Conservation (phyloP, 805 yeast species). For the Zygosaccharomyces bisporus region DNA sequence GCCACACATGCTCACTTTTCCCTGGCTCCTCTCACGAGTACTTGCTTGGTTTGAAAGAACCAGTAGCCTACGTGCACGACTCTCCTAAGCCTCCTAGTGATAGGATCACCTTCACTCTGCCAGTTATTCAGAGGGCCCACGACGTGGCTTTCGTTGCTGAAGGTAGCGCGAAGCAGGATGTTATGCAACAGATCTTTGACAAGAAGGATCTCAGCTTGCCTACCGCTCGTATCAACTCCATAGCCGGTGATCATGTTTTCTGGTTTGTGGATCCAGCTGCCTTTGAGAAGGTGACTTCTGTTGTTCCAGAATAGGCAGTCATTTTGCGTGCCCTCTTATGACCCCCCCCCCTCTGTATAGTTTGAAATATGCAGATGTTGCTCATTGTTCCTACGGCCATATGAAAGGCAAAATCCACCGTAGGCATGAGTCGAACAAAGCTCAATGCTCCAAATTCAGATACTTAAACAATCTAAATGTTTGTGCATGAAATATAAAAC, state of each 20-base stretch:
- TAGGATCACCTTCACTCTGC: constrained; percentile 85
- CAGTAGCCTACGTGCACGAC: constrained; percentile 65
- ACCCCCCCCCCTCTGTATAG: too few species aligned
- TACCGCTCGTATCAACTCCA: constrained; percentile 65
- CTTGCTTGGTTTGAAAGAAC: constrained; percentile 47
- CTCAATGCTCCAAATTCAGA: too few species aligned
- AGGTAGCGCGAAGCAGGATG: constrained; percentile 77
- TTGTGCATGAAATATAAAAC: too few species aligned
- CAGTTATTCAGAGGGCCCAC: constrained; percentile 50
- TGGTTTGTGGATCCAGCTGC: constrained; percentile 91
- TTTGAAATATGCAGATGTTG: too few species aligned
- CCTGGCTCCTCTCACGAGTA: constrained; percentile 64
- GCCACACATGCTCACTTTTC: constrained; percentile 90
- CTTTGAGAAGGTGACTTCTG: constrained; percentile 8
- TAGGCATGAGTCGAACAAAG: too few species aligned
- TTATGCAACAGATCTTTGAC: constrained; percentile 67
- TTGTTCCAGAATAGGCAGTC: not conserved
- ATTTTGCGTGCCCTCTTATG: too few species aligned
- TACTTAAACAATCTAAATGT: too few species aligned
- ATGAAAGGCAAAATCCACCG: too few species aligned
- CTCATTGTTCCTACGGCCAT: too few species aligned
- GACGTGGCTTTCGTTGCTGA: constrained; percentile 79
- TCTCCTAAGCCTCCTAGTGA: constrained; percentile 94
- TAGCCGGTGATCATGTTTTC: constrained; percentile 49
- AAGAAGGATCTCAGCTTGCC: constrained; percentile 53